These are phyloP conservation scores for Heracleum sosnowskyi DNA, from an alignment of 129 eudicot genomes.

Conservation along the genomic window DNA sequence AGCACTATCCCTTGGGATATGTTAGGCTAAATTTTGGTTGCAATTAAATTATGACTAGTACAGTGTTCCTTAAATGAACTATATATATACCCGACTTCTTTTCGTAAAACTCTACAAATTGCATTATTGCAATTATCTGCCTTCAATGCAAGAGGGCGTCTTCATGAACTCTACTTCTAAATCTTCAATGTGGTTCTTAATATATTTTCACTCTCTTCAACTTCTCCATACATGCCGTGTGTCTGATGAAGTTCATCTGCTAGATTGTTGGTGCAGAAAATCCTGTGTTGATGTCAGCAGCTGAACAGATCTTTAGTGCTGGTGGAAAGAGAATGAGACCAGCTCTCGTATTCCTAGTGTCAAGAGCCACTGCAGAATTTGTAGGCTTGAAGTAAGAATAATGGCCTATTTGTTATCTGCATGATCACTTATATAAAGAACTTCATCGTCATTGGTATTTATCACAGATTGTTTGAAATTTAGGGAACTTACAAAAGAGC, in stretches of 20 bases:
- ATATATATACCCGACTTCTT: neutral
- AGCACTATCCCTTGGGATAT: neutral
- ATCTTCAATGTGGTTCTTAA: neutral
- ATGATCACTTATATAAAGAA: neutral
- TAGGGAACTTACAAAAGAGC: constrained; percentile 88
- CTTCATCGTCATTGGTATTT: constrained; percentile 1
- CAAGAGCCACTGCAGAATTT: constrained; percentile 78
- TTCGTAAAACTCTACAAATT: neutral
- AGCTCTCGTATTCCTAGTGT: constrained; percentile 84
- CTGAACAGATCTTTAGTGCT: constrained; percentile 94
- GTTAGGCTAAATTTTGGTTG: neutral
- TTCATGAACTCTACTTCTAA: neutral
- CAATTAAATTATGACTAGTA: neutral
- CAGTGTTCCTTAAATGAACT: neutral
- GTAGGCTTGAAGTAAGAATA: constrained; percentile 66
- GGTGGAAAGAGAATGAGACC: constrained; percentile 99
- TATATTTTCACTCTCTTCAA: neutral
- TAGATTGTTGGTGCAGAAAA: constrained; percentile 99
- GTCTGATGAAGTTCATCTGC: constrained; percentile 25
- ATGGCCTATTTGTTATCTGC: constrained; percentile 4
- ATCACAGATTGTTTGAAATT: constrained; percentile 9
- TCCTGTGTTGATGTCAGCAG: constrained; percentile 88
- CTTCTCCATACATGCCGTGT: neutral
- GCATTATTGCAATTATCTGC: neutral
- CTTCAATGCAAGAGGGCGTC: constrained; percentile 5